A percentile compares a stretch with the other conserved stretches of the same genome.
These are phyloP conservation scores for Fistulina hepatica DNA, from an alignment of 1,284 basidiomycete species.

Conservation along the genomic window DNA sequence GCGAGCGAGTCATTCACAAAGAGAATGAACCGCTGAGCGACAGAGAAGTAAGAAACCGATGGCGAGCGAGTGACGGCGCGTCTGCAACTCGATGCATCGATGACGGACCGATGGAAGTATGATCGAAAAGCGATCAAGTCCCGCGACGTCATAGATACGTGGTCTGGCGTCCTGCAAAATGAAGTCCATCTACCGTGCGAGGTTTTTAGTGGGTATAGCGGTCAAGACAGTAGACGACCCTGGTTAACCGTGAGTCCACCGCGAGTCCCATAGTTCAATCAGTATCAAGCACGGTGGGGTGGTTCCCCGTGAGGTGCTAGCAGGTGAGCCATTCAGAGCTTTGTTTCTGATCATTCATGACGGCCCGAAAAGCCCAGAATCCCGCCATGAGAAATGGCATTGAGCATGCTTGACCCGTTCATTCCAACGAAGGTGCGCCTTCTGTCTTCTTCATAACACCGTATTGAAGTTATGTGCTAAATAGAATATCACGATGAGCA, in stretches of 20 bases:
- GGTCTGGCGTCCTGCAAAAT: conserved; percentile 1
- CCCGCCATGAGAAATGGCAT: too few species aligned
- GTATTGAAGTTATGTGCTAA: too few species aligned
- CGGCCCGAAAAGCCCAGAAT: too few species aligned
- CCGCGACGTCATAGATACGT: conserved; percentile 4
- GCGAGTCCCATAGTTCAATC: not conserved
- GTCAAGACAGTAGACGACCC: not conserved
- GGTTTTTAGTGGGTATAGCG: conserved; percentile 12
- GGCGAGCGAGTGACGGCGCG: conserved; percentile 3
- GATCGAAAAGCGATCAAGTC: conserved; percentile 2
- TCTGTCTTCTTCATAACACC: too few species aligned
- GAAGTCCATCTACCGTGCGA: conserved; percentile 7
- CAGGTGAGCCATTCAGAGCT: too few species aligned
- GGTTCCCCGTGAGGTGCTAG: too few species aligned
- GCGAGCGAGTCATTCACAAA: conserved; percentile 13
- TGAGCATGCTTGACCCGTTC: too few species aligned
- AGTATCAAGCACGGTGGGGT: too few species aligned
- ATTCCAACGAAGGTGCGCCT: too few species aligned
- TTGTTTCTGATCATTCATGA: too few species aligned
- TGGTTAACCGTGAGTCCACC: not conserved
- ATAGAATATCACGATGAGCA: too few species aligned
- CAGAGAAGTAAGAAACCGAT: conserved; percentile 8
- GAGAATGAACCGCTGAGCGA: conserved; percentile 9
- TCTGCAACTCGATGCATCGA: conserved; percentile 2
- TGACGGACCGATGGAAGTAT: conserved; percentile 4